Evolutionary conservation across 306 rosid genomes (phyloP).

Genomic region (Begonia masoniana): DNA sequence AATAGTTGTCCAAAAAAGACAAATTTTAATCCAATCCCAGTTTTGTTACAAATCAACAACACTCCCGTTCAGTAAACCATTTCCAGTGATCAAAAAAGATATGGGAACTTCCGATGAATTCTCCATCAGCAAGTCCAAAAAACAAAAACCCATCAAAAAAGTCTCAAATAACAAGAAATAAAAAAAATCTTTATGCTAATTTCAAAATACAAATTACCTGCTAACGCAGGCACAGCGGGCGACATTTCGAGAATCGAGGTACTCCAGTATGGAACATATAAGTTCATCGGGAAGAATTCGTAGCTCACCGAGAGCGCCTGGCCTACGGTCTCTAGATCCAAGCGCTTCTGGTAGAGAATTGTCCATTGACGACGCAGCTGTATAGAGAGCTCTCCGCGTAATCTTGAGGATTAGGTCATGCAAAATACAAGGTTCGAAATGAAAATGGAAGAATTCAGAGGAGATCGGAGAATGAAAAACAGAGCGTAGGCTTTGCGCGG

Average conservation of each 20-base stretch:
- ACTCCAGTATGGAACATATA: constrained; percentile 53
- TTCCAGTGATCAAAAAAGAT: background rate
- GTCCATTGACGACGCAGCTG: too few relatives aligned
- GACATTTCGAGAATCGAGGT: constrained; percentile 53
- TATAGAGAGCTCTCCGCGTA: too few relatives aligned
- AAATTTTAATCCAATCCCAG: background rate
- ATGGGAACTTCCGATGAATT: background rate
- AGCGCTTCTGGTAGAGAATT: background rate
- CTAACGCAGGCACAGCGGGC: constrained; percentile 82
- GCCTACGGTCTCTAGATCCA: constrained; percentile 49
- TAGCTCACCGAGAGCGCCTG: constrained; percentile 68
- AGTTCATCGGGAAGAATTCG: constrained; percentile 71
- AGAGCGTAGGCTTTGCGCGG: too few relatives aligned
- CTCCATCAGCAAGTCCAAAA: too few relatives aligned
- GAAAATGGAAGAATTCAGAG: too few relatives aligned
- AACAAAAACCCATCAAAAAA: background rate
- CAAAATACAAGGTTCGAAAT: too few relatives aligned
- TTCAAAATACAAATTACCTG: constrained; percentile 35
- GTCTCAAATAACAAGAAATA: background rate
- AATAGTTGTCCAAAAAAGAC: background rate
- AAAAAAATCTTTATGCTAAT: background rate
- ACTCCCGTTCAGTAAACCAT: too few relatives aligned
- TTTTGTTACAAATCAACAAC: background rate
- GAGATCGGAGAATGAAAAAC: too few relatives aligned
- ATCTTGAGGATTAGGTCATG: too few relatives aligned